Conservation (phyloP, 495 filamentous ascomycete genomes). For the Podospora pseudoanserina region DNA sequence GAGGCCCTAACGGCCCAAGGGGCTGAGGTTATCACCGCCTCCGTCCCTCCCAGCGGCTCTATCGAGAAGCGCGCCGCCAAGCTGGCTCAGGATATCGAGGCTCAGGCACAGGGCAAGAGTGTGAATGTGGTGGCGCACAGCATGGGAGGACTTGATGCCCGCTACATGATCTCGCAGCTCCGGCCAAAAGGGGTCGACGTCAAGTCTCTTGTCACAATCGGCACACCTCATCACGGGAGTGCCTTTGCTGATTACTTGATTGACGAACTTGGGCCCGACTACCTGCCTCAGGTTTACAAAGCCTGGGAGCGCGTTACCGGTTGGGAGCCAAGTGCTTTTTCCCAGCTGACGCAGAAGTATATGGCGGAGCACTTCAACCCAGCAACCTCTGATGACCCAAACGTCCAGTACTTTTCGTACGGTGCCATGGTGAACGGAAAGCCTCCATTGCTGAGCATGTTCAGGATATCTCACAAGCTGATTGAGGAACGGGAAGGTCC, state of each 20-base stretch:
- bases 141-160: constrained; percentile 76
- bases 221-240: constrained; percentile 81
- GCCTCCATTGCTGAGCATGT: constrained; percentile 66
- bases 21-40: constrained; percentile 74
- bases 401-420: constrained; percentile 90
- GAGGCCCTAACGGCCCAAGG: constrained; percentile 69
- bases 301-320: constrained; percentile 57
- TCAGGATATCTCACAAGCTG: constrained; percentile 67
- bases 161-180: constrained; percentile 86
- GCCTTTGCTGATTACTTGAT: constrained; percentile 83
- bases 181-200: constrained; percentile 65
- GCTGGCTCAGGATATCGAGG: constrained; percentile 60
- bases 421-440: constrained; percentile 63
- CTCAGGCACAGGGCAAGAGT: constrained; percentile 63
- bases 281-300: constrained; percentile 67
- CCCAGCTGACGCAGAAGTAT: constrained; percentile 76
- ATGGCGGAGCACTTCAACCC: constrained; percentile 84
- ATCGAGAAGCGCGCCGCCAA: constrained; percentile 74
- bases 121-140: constrained; percentile 88
- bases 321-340: constrained; percentile 78
- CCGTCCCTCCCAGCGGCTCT: constrained; percentile 72
- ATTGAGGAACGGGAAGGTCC: constrained; percentile 69
- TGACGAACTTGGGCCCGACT: constrained; percentile 59
- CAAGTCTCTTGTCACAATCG: constrained; percentile 78
- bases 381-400: constrained; percentile 64